These are phyloP conservation scores for Parachaetomium inaequale DNA, from an alignment of 495 filamentous ascomycete genomes.

Conservation along the genomic window DNA sequence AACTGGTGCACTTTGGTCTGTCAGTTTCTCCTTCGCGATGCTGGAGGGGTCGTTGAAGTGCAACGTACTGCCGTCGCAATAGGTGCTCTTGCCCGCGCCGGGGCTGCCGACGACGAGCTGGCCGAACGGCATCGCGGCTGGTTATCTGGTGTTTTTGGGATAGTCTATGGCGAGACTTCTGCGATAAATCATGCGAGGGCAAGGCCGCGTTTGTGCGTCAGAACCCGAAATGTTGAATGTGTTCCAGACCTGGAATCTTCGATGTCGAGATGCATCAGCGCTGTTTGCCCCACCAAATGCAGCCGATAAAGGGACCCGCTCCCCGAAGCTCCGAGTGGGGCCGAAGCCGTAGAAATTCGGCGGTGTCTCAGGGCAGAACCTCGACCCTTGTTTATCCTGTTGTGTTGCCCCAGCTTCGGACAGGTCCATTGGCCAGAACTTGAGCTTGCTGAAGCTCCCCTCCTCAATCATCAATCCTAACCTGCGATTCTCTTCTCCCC, in stretches of 20 bases:
- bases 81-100: constrained; percentile 93
- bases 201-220: no score
- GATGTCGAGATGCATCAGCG: not conserved
- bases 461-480: not conserved
- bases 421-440: constrained; percentile 9
- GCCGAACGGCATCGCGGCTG: constrained; percentile 46
- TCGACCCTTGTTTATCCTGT: constrained; percentile 18
- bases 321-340: not conserved
- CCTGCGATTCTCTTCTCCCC: not conserved
- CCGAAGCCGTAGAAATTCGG: not conserved
- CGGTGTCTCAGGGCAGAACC: constrained; percentile 13
- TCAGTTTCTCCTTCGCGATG: not conserved
- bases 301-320: not conserved
- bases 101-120: constrained; percentile 90
- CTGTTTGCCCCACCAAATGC: constrained; percentile 13
- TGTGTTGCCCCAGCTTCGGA: constrained; percentile 13
- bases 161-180: not conserved
- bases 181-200: no score
- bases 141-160: constrained; percentile 7
- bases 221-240: not conserved
- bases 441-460: constrained; percentile 4
- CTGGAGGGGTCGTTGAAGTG: not conserved
- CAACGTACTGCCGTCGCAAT: constrained; percentile 80
- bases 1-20: constrained; percentile 76
- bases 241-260: not conserved